phyloP scores from a whole-genome alignment of 140 eudicot species.

The Ambrosia hybrid region DNA sequence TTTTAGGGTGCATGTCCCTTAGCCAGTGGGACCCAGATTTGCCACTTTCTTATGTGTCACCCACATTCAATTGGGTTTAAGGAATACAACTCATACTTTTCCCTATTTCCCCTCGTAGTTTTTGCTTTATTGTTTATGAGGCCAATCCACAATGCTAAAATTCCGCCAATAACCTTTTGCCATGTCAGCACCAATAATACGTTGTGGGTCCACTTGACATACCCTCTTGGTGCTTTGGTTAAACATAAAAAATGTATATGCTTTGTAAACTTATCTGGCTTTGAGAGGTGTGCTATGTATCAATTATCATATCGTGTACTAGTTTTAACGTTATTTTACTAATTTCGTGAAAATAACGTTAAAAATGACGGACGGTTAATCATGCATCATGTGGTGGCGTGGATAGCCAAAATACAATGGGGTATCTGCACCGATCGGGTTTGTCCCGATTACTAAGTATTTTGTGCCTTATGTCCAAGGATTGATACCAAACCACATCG shows the following conservation, averaged over 20 bases:
- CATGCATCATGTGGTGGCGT: no score
- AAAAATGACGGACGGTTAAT: no score
- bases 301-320: not conserved
- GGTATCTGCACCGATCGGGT: no score
- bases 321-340: no score
- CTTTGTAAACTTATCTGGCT: constrained; percentile 44
- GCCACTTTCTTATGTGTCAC: constrained; percentile 53
- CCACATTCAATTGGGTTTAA: constrained; percentile 67
- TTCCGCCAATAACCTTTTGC: constrained; percentile 1
- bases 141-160: constrained; percentile 4
- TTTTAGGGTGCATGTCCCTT: constrained; percentile 35
- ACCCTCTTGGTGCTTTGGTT: not conserved
- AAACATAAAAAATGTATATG: not conserved
- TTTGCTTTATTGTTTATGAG: constrained; percentile 23
- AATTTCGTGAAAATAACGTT: no score
- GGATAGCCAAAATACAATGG: no score
- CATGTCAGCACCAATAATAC: constrained; percentile 9
- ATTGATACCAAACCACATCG: no score
- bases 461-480: no score
- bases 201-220: not conserved
- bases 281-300: constrained; percentile 34
- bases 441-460: no score
- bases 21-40: constrained; percentile 22
- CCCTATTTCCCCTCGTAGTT: constrained; percentile 26
- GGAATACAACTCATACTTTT: constrained; percentile 54